A percentile compares a stretch with the other conserved stretches of the same genome.
Conservation (phyloP, 331 rosid genomes). For the Rosa hybrid region DNA sequence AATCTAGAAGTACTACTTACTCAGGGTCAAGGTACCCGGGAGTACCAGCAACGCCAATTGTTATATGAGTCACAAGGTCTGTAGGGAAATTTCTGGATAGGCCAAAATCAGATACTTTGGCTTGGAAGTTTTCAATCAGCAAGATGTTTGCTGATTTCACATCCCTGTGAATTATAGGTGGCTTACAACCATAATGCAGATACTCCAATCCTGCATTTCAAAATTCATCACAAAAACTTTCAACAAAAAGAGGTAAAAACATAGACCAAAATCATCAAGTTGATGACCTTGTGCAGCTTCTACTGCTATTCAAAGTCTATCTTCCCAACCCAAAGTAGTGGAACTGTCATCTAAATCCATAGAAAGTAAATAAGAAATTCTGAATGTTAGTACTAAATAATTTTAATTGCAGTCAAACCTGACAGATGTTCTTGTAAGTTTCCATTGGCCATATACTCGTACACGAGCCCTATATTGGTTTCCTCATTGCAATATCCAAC, state of each 20-base stretch:
- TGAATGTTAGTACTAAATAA: not conserved
- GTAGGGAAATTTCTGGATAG: constrained; percentile 39
- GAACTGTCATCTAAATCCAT: not conserved
- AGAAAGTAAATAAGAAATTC: not conserved
- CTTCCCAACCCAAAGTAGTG: constrained; percentile 19
- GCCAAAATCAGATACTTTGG: constrained; percentile 64
- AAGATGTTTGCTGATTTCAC: constrained; percentile 66
- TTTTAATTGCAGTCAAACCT: constrained; percentile 18
- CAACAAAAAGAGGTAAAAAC: not conserved
- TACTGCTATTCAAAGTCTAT: constrained; percentile 9
- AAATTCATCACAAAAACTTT: not conserved
- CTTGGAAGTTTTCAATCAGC: constrained; percentile 52
- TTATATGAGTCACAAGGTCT: constrained; percentile 36
- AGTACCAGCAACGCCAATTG: constrained; percentile 48
- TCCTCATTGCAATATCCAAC: constrained; percentile 45
- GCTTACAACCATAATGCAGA: constrained; percentile 59
- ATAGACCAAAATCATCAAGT: not conserved
- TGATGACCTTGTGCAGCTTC: not conserved
- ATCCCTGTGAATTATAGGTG: constrained; percentile 66
- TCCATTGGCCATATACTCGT: constrained; percentile 41
- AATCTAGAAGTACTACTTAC: constrained; percentile 30
- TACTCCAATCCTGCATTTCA: constrained; percentile 58
- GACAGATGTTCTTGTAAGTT: constrained; percentile 43
- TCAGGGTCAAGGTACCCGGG: constrained; percentile 55
- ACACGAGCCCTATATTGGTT: constrained; percentile 36